Base-by-base conservation (phyloP, 2,329 filamentous ascomycete genomes). In the Alternaria gansuensis region DNA sequence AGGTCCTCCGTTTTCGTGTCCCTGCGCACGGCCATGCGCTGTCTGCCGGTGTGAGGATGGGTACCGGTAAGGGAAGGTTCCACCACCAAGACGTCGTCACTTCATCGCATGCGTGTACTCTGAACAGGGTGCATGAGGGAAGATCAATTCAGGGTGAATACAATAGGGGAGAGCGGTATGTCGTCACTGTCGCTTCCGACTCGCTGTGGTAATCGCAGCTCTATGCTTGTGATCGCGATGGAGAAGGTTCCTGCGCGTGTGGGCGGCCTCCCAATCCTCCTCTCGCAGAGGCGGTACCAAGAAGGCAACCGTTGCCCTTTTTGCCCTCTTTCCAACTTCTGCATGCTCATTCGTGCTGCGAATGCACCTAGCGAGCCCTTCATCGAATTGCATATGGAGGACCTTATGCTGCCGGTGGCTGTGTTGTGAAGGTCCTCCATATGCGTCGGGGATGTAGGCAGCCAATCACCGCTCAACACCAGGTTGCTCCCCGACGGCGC, bases 11-110 rank as follows among this genome's bases (percentile, higher is more conserved):
- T 64, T 51, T 51, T 55, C 59, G 68, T 48, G 44, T 63, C 62
- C 59, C 59, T 59, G 37, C 56, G 58, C 65, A 63, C 63, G 46
- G 63, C 46, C 45, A 37, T 29, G 23, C 34, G 36, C 44, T 43
- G 55, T 51, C 43, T 44, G 49, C 70, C 70, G 72, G 71, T 73
- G 70, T 71, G 37, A 64, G 65, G 59, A 70, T 64, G 59, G 17
- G 17, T 17, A 17, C 17, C 17, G 17, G 17, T 17, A 17, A 59
- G 63, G 66, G 37, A 57, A 45, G 52, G 51, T 52, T 51, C 39
- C 14, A 17, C 26, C 21, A 51, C 46, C 23, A 26, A 37, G 37
- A 56, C 46, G 7, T 24, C n/a, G 33, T 36, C 34, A 46, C 34
- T 10, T 41, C 28, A 24, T 45, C 39, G 33, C 45, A 24, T 36